Conservation (phyloP, 148 eudicot species). For the Persicaria tinctoria region DNA sequence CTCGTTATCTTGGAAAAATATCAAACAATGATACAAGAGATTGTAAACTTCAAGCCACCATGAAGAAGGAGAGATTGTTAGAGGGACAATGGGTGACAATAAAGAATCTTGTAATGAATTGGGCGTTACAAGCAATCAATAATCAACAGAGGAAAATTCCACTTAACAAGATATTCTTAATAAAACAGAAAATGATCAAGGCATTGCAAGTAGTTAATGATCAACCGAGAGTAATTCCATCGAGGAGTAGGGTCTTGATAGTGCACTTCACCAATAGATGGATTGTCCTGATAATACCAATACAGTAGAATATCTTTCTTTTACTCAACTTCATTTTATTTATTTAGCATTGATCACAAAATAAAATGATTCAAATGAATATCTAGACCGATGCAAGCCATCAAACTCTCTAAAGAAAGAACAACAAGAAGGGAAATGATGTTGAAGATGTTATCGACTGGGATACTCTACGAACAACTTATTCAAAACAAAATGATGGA, state of each 20-base stretch:
- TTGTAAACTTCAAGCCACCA: background rate
- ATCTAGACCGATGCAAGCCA: background rate
- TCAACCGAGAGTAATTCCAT: too few species aligned
- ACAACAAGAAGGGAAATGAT: background rate
- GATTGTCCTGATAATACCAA: background rate
- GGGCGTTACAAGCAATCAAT: background rate
- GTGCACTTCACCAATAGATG: background rate
- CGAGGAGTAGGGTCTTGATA: too few species aligned
- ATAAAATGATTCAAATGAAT: background rate
- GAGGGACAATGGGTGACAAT: background rate
- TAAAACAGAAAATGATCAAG: too few species aligned
- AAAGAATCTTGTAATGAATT: background rate
- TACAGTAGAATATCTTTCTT: background rate
- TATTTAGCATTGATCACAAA: background rate
- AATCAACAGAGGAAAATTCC: background rate
- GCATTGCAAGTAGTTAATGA: too few species aligned
- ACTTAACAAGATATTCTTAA: too few species aligned
- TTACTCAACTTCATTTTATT: background rate
- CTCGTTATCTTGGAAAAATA: background rate
- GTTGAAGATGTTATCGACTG: constrained; percentile 7
- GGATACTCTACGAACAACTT: constrained; percentile 14
- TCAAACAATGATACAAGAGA: background rate
- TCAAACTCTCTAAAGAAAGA: background rate
- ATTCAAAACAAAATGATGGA: constrained; percentile 11
- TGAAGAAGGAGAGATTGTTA: background rate